phyloP scores from a whole-genome alignment of 768 basidiomycete genomes.

The Rubroboletus pulcherrimus region DNA sequence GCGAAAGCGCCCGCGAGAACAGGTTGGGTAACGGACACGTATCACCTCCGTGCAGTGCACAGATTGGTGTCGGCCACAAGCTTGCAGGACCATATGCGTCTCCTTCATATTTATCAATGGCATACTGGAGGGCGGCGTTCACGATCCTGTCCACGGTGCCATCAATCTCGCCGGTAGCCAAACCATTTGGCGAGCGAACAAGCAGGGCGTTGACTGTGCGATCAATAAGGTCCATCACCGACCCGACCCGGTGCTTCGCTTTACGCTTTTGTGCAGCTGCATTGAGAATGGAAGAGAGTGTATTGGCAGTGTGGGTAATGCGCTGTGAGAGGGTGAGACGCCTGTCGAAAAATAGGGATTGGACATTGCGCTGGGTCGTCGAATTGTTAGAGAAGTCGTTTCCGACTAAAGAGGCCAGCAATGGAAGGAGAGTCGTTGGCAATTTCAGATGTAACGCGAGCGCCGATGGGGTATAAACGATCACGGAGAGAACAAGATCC shows the following conservation, averaged over 20 bases:
- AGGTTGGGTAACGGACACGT: conserved; percentile 52
- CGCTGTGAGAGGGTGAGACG: conserved; percentile 55
- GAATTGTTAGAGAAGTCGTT: conserved; percentile 70
- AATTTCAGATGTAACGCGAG: conserved; percentile 66
- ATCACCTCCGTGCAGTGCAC: conserved; percentile 57
- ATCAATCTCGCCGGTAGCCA: conserved; percentile 63
- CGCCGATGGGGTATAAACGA: conserved; percentile 55
- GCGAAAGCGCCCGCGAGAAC: conserved; percentile 42
- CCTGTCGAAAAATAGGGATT: conserved; percentile 66
- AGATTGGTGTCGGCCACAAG: conserved; percentile 56
- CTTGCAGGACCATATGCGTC: conserved; percentile 34
- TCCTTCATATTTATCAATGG: conserved; percentile 58
- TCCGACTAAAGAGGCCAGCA: conserved; percentile 74
- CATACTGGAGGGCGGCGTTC: conserved; percentile 73
- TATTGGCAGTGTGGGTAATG: conserved; percentile 59
- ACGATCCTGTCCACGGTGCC: conserved; percentile 64
- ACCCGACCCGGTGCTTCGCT: conserved; percentile 53
- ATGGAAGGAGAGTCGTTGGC: conserved; percentile 67
- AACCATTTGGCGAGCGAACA: conserved; percentile 40
- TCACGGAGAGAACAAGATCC: conserved; percentile 49
- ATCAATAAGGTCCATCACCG: conserved; percentile 77
- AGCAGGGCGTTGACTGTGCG: conserved; percentile 60
- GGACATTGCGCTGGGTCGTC: conserved; percentile 46
- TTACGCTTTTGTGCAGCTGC: conserved; percentile 46
- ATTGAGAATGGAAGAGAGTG: conserved; percentile 52